Conservation (phyloP, 805 yeast genomes). For the Tetrapisispora fleetii region DNA sequence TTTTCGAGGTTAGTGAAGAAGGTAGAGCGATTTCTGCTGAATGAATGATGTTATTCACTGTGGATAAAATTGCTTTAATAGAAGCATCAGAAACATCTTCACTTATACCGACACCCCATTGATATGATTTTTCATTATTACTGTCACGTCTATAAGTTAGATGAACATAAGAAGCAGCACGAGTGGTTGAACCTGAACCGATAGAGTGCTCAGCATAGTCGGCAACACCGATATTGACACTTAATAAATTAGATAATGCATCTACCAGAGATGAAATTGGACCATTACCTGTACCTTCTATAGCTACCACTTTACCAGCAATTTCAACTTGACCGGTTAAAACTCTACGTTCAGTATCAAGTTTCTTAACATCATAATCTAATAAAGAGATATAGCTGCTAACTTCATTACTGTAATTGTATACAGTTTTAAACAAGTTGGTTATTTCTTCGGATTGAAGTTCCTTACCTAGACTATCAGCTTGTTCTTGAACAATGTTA, state of each 20-base stretch:
- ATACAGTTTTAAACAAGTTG: slow-evolving; percentile 52
- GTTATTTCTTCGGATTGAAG: slow-evolving; percentile 55
- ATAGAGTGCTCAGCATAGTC: slow-evolving; percentile 73
- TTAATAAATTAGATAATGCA: slow-evolving; percentile 44
- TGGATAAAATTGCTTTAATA: slow-evolving; percentile 54
- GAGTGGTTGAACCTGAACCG: slow-evolving; percentile 59
- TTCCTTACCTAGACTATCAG: slow-evolving; percentile 67
- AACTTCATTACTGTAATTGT: slow-evolving; percentile 36
- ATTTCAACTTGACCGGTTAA: slow-evolving; percentile 40
- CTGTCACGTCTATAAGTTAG: slow-evolving; percentile 10
- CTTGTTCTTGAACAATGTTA: slow-evolving; percentile 54
- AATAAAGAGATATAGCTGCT: slow-evolving; percentile 30
- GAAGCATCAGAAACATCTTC: slow-evolving; percentile 78
- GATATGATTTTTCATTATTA: slow-evolving; percentile 26
- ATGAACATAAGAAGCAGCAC: slow-evolving; percentile 64
- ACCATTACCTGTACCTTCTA: slow-evolving; percentile 68
- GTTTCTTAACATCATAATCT: slow-evolving; percentile 38
- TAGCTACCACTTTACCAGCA: slow-evolving; percentile 31
- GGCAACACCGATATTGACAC: slow-evolving; percentile 47
- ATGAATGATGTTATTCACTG: slow-evolving; percentile 39
- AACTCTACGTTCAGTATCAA: slow-evolving; percentile 21
- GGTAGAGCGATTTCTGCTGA: slow-evolving; percentile 23
- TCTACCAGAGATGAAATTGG: slow-evolving; percentile 68
- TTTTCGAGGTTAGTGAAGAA: not conserved
- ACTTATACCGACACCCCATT: slow-evolving; percentile 85